Conservation (phyloP, 768 basidiomycete species). For the Obba rivulosa region DNA sequence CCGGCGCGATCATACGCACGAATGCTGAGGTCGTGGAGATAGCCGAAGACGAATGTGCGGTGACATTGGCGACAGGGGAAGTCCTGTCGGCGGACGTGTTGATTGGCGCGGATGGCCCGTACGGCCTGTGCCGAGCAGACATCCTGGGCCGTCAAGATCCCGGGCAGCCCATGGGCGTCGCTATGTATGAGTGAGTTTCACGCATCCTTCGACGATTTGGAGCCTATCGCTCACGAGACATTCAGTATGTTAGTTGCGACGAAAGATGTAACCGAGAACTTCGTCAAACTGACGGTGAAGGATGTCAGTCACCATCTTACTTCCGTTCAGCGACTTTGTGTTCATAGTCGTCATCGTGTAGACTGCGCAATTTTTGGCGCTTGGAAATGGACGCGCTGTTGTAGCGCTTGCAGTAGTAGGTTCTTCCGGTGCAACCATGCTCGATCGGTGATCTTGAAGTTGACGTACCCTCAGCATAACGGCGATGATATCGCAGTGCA, state of each 20-base stretch:
- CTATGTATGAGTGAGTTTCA: conserved; percentile 23
- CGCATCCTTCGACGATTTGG: background rate
- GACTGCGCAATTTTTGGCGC: conserved; percentile 1
- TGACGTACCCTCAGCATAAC: conserved; percentile 4
- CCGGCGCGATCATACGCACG: conserved; percentile 22
- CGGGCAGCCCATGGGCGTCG: conserved; percentile 15
- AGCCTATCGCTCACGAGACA: background rate
- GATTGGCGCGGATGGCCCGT: conserved; percentile 31
- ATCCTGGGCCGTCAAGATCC: conserved; percentile 11
- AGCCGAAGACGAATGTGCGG: conserved; percentile 13
- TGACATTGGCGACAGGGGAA: conserved; percentile 26
- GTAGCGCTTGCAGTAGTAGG: conserved; percentile 9
- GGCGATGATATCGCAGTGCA: conserved; percentile 18
- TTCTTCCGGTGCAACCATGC: too few relatives aligned
- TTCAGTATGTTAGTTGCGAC: conserved; percentile 2
- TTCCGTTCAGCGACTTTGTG: background rate
- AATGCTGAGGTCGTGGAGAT: conserved; percentile 24
- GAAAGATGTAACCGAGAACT: conserved; percentile 1
- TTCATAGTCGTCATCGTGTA: background rate
- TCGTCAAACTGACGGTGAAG: background rate
- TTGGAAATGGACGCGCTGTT: conserved; percentile 5
- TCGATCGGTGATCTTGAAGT: background rate
- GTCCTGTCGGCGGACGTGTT: conserved; percentile 28
- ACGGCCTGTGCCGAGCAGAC: conserved; percentile 17
- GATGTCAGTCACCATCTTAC: too few relatives aligned